Evolutionary conservation across 192 early-diverging fungal genomes (phyloP).

Genomic region (Bifiguratus adelaidae): DNA sequence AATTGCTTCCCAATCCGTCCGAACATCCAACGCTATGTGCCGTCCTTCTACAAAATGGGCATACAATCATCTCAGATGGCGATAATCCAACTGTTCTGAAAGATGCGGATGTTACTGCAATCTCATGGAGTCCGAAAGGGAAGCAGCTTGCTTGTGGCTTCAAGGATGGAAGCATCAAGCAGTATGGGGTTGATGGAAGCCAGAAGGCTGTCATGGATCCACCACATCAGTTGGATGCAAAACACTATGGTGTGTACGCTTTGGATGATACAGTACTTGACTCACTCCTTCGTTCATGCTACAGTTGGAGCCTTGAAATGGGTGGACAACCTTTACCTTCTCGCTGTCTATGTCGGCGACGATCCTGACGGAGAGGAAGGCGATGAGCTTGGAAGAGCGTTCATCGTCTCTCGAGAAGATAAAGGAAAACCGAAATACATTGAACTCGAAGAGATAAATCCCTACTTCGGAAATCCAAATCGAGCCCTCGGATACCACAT

Average conservation of each 20-base stretch:
- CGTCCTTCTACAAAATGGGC: conserved; percentile 27
- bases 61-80: no score
- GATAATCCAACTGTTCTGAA: no score
- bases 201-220: conserved; percentile 40
- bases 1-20: conserved; percentile 53
- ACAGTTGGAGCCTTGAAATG: conserved; percentile 61
- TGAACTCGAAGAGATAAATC: conserved; percentile 43
- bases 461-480: conserved; percentile 30
- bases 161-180: conserved; percentile 38
- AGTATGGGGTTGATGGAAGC: conserved; percentile 51
- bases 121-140: conserved; percentile 85
- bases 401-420: conserved; percentile 41
- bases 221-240: conserved; percentile 21
- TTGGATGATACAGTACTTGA: not conserved
- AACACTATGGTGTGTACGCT: not conserved
- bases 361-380: conserved; percentile 11
- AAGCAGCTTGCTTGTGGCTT: conserved; percentile 79
- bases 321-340: conserved; percentile 61
- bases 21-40: conserved; percentile 31
- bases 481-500: conserved; percentile 47
- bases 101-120: no score
- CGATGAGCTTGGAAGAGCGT: conserved; percentile 42
- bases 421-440: conserved; percentile 29
- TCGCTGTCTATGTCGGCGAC: conserved; percentile 49
- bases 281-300: conserved; percentile 1